Base-by-base conservation (phyloP, 2,329 filamentous ascomycete species). In the Sporothrix phasma region DNA sequence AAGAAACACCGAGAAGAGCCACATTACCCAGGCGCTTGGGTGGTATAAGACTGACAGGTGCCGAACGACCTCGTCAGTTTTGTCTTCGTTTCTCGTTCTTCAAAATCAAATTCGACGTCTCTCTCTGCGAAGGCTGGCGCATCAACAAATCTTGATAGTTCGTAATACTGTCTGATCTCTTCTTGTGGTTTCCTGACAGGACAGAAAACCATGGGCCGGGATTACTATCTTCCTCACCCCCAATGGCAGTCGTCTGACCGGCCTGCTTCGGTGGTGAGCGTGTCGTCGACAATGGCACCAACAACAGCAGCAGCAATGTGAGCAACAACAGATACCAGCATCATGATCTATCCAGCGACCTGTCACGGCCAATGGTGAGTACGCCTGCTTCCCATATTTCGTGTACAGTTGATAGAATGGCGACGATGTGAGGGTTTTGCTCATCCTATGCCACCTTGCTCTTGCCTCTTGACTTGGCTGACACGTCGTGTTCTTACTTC, bases 301-400 rank as follows among this genome's bases (percentile, higher is more conserved):
- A 29, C 51, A 60, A 13, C 56, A 45, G 24, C 62, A 54, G 26
- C 37, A 45, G 22, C 56, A 64, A 39, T 15, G 46, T 31, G 34
- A 26, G 22, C 41, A 34, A 19, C 41, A 49, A 41, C 39, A 66
- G 61, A 59, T 69, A 69, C 39, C 64, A 68, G 37, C 65, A 68
- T 45, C 63, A 68, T n/a, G 64, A 66, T 15, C 63, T 49, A 15
- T 26, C 65, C n/a, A 67, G 29, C 37, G 65, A 66, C n/a, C 61
- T 68, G 41, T 64, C 69, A 59, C 68, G 69, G 43, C 71, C 71
- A 37, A 66, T 70, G 66, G 72, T 69, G 68, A 43, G 65, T 39
- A 13, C 39, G 17, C 5, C 24, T 13, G 13, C 7, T 34, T 37
- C 46, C 17, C 15, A 13, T 37, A 37, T 47, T 47, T 17, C 7